These are phyloP conservation scores for Triticum monococcum DNA, from an alignment of 176 grass and related monocot species.

Conservation along the genomic window DNA sequence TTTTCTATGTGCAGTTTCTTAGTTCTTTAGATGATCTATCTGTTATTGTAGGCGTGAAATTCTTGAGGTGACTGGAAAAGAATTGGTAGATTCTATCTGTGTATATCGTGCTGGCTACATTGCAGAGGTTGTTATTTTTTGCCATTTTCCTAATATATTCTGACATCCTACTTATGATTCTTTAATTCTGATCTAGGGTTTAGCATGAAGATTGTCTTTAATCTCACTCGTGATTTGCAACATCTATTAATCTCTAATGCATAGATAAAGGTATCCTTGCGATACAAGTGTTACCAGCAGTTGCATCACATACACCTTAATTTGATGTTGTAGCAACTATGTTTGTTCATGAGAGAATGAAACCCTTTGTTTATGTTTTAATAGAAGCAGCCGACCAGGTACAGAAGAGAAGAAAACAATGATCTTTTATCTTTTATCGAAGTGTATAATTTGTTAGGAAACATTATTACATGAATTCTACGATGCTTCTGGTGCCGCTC, in stretches of 20 bases:
- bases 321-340: not conserved
- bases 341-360: not conserved
- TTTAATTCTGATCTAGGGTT: not conserved
- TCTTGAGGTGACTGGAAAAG: slow-evolving; percentile 60
- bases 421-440: not conserved
- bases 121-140: slow-evolving; percentile 61
- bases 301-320: not conserved
- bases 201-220: not conserved
- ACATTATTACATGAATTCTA: not conserved
- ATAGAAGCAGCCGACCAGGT: not conserved
- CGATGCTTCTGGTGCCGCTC: not conserved
- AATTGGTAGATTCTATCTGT: slow-evolving; percentile 71
- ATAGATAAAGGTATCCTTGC: not conserved
- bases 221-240: not conserved
- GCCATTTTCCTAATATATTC: not conserved
- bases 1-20: slow-evolving; percentile 9
- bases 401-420: not conserved
- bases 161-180: not conserved
- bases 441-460: not conserved
- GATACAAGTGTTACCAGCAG: not conserved
- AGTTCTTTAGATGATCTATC: slow-evolving; percentile 6
- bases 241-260: slow-evolving; percentile 10
- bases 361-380: not conserved
- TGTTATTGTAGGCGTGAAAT: slow-evolving; percentile 76
- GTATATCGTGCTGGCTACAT: slow-evolving; percentile 96